A percentile compares a stretch with the other conserved stretches of the same genome.
These are phyloP conservation scores for Lasiosphaeria ovina DNA, from an alignment of 495 filamentous ascomycete species.

Conservation along the genomic window DNA sequence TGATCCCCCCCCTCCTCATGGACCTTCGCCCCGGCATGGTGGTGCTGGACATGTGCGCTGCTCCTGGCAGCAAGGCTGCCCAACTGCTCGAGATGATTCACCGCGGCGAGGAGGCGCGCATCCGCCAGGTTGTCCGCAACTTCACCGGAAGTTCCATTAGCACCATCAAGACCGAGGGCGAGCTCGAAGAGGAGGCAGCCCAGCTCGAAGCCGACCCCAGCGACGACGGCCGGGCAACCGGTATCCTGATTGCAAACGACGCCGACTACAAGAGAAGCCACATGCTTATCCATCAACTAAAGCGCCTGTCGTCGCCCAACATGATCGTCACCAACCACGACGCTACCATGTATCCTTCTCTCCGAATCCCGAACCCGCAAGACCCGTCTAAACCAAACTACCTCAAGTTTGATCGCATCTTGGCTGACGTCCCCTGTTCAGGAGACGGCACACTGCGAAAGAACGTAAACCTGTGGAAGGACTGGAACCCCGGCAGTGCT, in stretches of 20 bases:
- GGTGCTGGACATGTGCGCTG: constrained; percentile 92
- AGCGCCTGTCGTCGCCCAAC: constrained; percentile 93
- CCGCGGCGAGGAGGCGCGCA: constrained; percentile 79
- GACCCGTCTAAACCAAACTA: constrained; percentile 61
- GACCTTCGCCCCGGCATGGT: constrained; percentile 87
- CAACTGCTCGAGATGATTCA: constrained; percentile 95
- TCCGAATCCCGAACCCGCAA: constrained; percentile 63
- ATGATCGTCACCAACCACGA: constrained; percentile 98
- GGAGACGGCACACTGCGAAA: constrained; percentile 92
- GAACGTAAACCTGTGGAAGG: constrained; percentile 89
- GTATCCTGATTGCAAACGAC: constrained; percentile 92
- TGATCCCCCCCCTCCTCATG: constrained; percentile 95
- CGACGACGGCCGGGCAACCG: constrained; percentile 84
- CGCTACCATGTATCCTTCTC: constrained; percentile 90
- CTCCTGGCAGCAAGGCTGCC: constrained; percentile 92
- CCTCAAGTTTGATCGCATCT: constrained; percentile 93
- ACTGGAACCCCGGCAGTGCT: constrained; percentile 83
- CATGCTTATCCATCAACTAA: constrained; percentile 96
- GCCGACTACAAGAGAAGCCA: constrained; percentile 91
- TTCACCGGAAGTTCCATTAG: constrained; percentile 54
- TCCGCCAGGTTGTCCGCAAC: constrained; percentile 56
- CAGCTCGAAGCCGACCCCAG: constrained; percentile 54
- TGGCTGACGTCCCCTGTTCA: constrained; percentile 95
- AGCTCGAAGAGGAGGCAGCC: constrained; percentile 45
- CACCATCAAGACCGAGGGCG: constrained; percentile 45